Base-by-base conservation (phyloP, 352 stramenopile genomes). In the Globisporangium echinulatum region DNA sequence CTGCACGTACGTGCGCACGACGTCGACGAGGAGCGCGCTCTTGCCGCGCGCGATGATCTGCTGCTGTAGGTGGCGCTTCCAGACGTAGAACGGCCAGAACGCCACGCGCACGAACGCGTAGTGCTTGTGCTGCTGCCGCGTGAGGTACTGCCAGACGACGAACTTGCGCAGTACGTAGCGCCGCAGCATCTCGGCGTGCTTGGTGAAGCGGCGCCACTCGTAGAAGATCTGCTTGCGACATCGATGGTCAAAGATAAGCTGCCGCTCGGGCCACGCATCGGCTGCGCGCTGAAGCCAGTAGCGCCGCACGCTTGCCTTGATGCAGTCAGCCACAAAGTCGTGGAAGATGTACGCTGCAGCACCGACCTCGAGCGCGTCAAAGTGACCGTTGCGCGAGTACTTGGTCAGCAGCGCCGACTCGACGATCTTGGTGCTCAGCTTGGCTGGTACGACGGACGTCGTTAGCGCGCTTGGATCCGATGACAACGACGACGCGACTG, bases 61-160 rank as follows among this genome's bases (percentile, higher is more conserved):
- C 62, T 85, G 74, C 47, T 87, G 76, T n/a, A 88, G 61, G 56
- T 83, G 69, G 13, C 83, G 77, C 61, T 88, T 90, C 83, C 83
- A 92, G 14, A 88, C 67, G 67, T 89, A 90, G 70, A 89, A 87
- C 50, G 83, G 79, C 82, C 83, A 92, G 58, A 92, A 92, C 17
- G 72, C 79, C 13, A 60, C 69, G 25, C 77, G 77, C 52, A 86
- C 82, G 53, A 91, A 83, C 4, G 64, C 67, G 48, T 85, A 79
- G 52, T 83, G 64, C 52, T 81, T 64, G 49, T 82, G 69, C 8
- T 71, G 52, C 33, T 79, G 81, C 15, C 61, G 67, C 7, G 77
- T 79, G 61, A 72, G 63, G 57, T 84, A 80, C 44, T 80, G 74
- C 79, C 81, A 91, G 5, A 71, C 75, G 15, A 84, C 63, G 54